Evolutionary conservation across 129 eudicot genomes (phyloP).

Genomic region (Chrysanthemum lavandulifolium): DNA sequence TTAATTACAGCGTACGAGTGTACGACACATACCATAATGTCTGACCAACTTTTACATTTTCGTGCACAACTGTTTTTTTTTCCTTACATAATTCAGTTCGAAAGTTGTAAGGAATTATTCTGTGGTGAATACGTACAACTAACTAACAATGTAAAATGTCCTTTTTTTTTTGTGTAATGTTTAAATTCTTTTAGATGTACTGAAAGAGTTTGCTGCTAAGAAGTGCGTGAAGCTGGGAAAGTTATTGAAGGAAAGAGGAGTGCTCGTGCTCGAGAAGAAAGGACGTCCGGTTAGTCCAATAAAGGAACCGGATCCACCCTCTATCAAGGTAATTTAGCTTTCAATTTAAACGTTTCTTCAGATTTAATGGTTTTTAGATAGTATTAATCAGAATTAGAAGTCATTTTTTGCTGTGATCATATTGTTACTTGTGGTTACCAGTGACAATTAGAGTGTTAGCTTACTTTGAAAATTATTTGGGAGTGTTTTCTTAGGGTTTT

Average conservation of each 20-base stretch:
- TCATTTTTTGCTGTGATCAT: not conserved
- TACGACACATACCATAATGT: no score
- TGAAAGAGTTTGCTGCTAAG: constrained; percentile 63
- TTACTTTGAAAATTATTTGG: no score
- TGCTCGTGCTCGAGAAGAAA: constrained; percentile 33
- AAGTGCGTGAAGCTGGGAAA: constrained; percentile 63
- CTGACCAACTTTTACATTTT: no score
- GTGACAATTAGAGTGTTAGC: no score
- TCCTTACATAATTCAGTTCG: no score
- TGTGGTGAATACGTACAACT: no score
- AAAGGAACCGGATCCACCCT: constrained; percentile 2
- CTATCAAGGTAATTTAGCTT: constrained; percentile 30
- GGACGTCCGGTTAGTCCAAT: not conserved
- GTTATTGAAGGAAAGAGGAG: constrained; percentile 52
- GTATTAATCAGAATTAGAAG: not conserved
- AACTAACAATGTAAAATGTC: not conserved
- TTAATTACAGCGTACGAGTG: not conserved
- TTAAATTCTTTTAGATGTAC: constrained; percentile 34
- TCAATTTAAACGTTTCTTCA: not conserved
- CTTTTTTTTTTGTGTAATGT: not conserved
- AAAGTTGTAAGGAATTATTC: no score
- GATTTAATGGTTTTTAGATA: not conserved
- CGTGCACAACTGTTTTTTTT: no score
- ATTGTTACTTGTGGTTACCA: not conserved
- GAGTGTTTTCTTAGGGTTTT: no score